Evolutionary conservation across 148 eudicot species (phyloP), one percentile per base, ranked within the genome.

Genomic region (Heliosperma pusillum): DNA sequence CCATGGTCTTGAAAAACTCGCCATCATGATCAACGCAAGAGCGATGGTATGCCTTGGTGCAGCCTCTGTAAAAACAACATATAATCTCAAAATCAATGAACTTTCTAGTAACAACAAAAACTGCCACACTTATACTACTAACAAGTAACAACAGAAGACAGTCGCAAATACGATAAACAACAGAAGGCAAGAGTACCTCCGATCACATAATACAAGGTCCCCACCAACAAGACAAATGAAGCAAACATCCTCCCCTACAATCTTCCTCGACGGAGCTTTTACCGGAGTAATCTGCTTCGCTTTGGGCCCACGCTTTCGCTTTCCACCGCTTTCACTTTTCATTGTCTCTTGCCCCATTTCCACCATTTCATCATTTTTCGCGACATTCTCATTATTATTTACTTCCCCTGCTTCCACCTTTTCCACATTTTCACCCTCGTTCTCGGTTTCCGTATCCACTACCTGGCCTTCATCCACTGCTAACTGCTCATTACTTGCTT

Each of bases 151-250:
- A 36, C 42, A 36, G 42, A 36, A 36, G 42, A 36, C 42, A 36
- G 42, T 36, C 42, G 42, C 42, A 36, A 36, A 36, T 6, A 36
- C 3, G 42, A 36, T 36, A 8, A 8, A 36, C 42, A 36, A 1
- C 42, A 36, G 42, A 8, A 71, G 6, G 24, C 40, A 36, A 57
- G 79, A 70, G 70, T 70, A 94, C 98, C 96, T 84, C 68, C 93
- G 90, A 56, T 94, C 98, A 85, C 98, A 94, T 12, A 94, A 88
- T 79, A 94, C 93, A 72, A 94, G 89, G 74, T 90, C 87, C 27
- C 98, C 98, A 21, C 97, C 98, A 77, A 91, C 98, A 52, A 94
- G 90, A 82, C 98, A 94, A 62, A 94, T 88, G 80, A 94, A 94
- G 80, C 98, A 94, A 76, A 94, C 97, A 82, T 94, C 98, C 77